phyloP scores from a whole-genome alignment of 768 basidiomycete species.

The Collybia sordida region DNA sequence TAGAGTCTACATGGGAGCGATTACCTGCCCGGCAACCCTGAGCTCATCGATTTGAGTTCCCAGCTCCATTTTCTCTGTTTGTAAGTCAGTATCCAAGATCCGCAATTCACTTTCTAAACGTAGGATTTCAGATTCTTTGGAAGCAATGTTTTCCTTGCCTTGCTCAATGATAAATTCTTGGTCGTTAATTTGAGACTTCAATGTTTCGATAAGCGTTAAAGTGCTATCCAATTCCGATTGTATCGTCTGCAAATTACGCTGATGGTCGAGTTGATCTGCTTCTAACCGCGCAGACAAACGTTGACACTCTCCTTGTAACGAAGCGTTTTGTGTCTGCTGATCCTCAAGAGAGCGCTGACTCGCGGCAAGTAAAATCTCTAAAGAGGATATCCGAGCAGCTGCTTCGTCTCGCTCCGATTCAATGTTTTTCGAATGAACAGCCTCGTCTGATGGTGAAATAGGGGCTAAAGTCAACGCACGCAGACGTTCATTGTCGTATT shows the following conservation, averaged over 20 bases:
- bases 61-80: slow-evolving; percentile 66
- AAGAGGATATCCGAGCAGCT: slow-evolving; percentile 33
- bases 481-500: slow-evolving; percentile 70
- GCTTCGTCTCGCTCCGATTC: slow-evolving; percentile 47
- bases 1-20: slow-evolving; percentile 13
- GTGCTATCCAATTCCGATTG: slow-evolving; percentile 35
- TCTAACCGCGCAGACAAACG: slow-evolving; percentile 40
- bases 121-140: slow-evolving; percentile 62
- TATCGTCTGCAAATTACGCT: slow-evolving; percentile 31
- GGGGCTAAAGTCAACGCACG: slow-evolving; percentile 28
- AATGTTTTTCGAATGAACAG: slow-evolving; percentile 41
- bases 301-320: slow-evolving; percentile 44
- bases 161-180: slow-evolving; percentile 53
- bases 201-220: slow-evolving; percentile 39
- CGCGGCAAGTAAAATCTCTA: slow-evolving; percentile 41
- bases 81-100: slow-evolving; percentile 27
- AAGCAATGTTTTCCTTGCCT: slow-evolving; percentile 46
- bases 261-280: slow-evolving; percentile 44
- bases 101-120: slow-evolving; percentile 42
- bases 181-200: slow-evolving; percentile 53
- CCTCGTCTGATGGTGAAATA: slow-evolving; percentile 38
- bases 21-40: slow-evolving; percentile 83
- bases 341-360: slow-evolving; percentile 44
- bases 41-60: slow-evolving; percentile 79
- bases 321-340: slow-evolving; percentile 42